Evolutionary conservation across 2,329 filamentous ascomycete species (phyloP), one percentile per base, ranked within the genome.

Genomic region (Aureobasidium lini): DNA sequence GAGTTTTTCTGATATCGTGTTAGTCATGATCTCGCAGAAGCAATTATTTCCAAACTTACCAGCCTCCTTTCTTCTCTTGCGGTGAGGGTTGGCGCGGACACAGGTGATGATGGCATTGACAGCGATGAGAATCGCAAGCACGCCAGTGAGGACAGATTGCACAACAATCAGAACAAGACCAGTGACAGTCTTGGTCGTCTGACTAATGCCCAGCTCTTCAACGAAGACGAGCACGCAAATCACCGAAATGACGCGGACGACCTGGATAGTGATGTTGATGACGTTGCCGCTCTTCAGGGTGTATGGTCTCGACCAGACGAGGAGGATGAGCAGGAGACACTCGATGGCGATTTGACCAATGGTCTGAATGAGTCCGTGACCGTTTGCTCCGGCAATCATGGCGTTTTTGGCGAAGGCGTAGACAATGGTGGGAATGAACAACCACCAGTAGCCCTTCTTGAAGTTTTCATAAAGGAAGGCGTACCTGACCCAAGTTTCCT

Each of bases 401-500:
- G 85, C 87, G 58, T 93, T 92, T 76, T 94, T 94, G 70, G 85
- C 86, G 69, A 96, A 91, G 79, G 92, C 88, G 79, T 97, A 97
- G 64, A 91, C 62, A 68, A 97, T 96, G 62, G 83, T 79, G 0
- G 94, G 94, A 13, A 97, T 81, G 70, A 99, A 97, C 28, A 96
- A 76, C 93, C 93, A 97, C 94, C 94, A 99, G 78, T 93, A 96
- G 66, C 86, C 84, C 74, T 89, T 90, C 77, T 90, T 91, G 80
- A 96, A 97, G 66, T 87, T 87, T 69, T 97, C 94, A 78, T 99
- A 99, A 77, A 99, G 97, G 63, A 96, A 81, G 68, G 89, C 94
- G 81, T 99, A 99, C 77, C 94, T 95, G 72, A 90, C 81, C 92
- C 94, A 96, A 42, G 87, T 86, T 61, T 88, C 83, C 78, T 94